Evolutionary conservation across 148 eudicot genomes (phyloP), one percentile per base, ranked within the genome.

Genomic region (Hydrangea macrophylla): DNA sequence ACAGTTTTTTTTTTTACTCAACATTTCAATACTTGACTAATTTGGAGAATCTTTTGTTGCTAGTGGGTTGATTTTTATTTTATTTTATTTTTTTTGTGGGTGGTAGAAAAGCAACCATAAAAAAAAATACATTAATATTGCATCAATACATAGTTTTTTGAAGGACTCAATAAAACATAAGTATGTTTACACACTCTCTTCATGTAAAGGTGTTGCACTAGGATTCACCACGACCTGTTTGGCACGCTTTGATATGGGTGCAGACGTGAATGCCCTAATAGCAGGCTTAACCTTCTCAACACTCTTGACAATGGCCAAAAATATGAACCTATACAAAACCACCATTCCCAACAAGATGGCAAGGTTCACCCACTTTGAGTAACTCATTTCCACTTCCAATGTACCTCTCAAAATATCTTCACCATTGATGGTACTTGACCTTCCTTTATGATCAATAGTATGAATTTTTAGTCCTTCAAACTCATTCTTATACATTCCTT

Each of bases 351-450:
- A 1, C 64, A 86, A 57, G 26, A 86, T 45, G 37, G 25, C 73
- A 28, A 81, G 64, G 61, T 85, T 71, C 17, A 76, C 68, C 90
- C 90, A 85, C 63, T 86, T 86, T 5, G 84, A 86, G 35, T 74
- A 64, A 22, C 72, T 68, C 25, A 45, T 57, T 24, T 83, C 85
- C 24, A 83, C 78, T 28, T 78, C 78, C 69, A 74, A 82, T 1
- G 7, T 6, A 20, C 70, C n/a, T 53, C 70, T 71, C 11, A 84
- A 37, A 26, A 81, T 39, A 1, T 50, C 9, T 4, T 44, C 75
- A 17, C 86, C 82, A 30, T 26, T 55, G n/a, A 67, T 37, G 27
- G 1, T 48, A 6, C 0, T 13, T 11, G 23, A 11, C 33, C 55
- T 30, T 6, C 55, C 24, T 0, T 4, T 12, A 17, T 24, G 39